These are phyloP conservation scores for Ceratobasidium sp. DNA, from an alignment of 1,284 basidiomycete species.

Conservation along the genomic window DNA sequence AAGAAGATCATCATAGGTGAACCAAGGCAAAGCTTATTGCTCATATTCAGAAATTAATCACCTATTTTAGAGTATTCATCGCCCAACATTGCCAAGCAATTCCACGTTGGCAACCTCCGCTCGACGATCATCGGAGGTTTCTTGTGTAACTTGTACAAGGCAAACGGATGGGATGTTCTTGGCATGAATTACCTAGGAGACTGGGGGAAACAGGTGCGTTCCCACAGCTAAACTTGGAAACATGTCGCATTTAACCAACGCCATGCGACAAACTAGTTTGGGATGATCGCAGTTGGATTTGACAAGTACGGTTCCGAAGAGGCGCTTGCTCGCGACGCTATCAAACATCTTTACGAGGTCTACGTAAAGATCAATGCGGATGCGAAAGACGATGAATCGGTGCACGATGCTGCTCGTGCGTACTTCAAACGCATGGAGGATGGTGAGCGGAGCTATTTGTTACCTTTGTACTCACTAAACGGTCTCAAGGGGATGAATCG, in stretches of 20 bases:
- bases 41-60: background rate
- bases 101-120: conserved; percentile 96
- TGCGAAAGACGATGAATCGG: conserved; percentile 56
- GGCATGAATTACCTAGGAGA: conserved; percentile 95
- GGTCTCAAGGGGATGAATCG: conserved; percentile 66
- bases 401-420: conserved; percentile 67
- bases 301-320: conserved; percentile 90
- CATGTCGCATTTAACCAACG: background rate
- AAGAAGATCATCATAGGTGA: conserved; percentile 72
- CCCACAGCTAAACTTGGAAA: background rate
- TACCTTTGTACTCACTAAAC: conserved; percentile 20
- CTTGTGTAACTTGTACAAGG: conserved; percentile 88
- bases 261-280: conserved; percentile 59
- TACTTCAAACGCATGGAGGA: conserved; percentile 99
- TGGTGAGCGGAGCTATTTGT: conserved; percentile 50
- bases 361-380: conserved; percentile 96
- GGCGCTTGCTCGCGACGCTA: conserved; percentile 85
- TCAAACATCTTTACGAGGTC: conserved; percentile 93
- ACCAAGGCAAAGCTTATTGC: background rate
- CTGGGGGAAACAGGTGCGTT: conserved; percentile 75
- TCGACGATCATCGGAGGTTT: conserved; percentile 98
- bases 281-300: conserved; percentile 91
- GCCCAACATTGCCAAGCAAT: conserved; percentile 98
- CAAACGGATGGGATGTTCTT: conserved; percentile 91
- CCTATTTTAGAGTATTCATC: conserved; percentile 82